Base-by-base conservation (phyloP, 352 stramenopile genomes). In the Globisporangium carolinianum region DNA sequence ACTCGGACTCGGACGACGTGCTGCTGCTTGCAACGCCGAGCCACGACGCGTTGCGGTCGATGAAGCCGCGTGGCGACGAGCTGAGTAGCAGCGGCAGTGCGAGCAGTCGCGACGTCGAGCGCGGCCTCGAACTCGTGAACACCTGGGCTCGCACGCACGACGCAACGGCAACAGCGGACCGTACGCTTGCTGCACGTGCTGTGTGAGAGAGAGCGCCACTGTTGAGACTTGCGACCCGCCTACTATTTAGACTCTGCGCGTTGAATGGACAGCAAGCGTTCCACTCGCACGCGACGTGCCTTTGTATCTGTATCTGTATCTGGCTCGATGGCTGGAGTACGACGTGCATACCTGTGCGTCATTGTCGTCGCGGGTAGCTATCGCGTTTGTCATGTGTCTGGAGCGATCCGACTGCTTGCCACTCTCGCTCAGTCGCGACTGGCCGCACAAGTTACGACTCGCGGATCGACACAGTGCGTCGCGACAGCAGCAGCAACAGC, bases 61-160 rank as follows among this genome's bases (percentile, higher is more conserved):
- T 71, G 67, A 53, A 73, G 50, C 52, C 58, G 6, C 69, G 56
- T 35, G 68, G 75, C 6, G 76, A 80, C 17, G 36, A 36, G 50
- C 24, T 32, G 24, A 32, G 24, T 32, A 45, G 53, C 71, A 14
- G 55, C 63, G 32, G 54, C 68, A 50, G 39, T 43, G 39, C 10
- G 35, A 55, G 51, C n/a, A 71, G 60, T 6, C 66, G 70, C 36
- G 77, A 90, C 47, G 75, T 78, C 1, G 76, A 77, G 45, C 73
- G 80, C 49, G 79, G 82, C 0, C 57, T 88, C 6, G 78, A 90
- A 55, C 72, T 89, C 3, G 75, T 90, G 52, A 90, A 87, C 32
- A 72, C 75, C 8, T 90, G 80, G 80, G 53, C 60, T 0, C 60
- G 54, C 32, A 56, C 52, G 38, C 52, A 64, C 55, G 60, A 66